Evolutionary conservation across 768 basidiomycete genomes (phyloP).

Genomic region (Porpolomopsis calyptriformis): DNA sequence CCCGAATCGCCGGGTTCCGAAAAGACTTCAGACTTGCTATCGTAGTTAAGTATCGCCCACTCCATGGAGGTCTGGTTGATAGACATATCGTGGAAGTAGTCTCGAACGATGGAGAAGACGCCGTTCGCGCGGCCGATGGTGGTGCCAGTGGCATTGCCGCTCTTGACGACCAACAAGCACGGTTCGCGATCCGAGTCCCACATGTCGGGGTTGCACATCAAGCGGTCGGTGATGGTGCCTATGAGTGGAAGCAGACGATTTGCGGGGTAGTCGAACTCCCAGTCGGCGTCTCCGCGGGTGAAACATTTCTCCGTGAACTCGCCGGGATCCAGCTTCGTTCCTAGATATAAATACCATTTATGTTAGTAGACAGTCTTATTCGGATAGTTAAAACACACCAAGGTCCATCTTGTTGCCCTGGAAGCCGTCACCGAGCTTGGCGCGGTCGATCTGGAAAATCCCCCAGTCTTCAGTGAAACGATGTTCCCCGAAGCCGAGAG

Average conservation of each 20-base stretch:
- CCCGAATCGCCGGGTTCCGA: conserved; percentile 25
- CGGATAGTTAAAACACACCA: conserved; percentile 17
- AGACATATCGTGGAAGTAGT: conserved; percentile 18
- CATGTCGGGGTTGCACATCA: conserved; percentile 25
- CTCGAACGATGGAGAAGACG: conserved; percentile 25
- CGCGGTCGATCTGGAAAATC: conserved; percentile 13
- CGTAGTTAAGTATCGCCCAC: conserved; percentile 18
- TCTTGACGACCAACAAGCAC: conserved; percentile 27
- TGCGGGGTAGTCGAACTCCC: conserved; percentile 19
- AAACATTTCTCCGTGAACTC: conserved; percentile 10
- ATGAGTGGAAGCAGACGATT: conserved; percentile 22
- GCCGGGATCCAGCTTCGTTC: conserved; percentile 12
- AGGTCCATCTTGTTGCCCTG: conserved; percentile 24
- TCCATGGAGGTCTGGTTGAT: conserved; percentile 23
- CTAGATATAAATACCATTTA: conserved; percentile 17
- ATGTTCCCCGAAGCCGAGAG: conserved; percentile 3
- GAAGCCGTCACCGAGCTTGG: conserved; percentile 20
- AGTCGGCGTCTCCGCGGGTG: conserved; percentile 11
- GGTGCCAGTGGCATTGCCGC: conserved; percentile 23
- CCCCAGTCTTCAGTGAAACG: conserved; percentile 21
- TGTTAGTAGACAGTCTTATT: conserved; percentile 16
- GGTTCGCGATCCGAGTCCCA: conserved; percentile 20
- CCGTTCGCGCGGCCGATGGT: conserved; percentile 30
- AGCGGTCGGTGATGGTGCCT: conserved; percentile 20
- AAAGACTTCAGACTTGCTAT: conserved; percentile 20